Conservation (phyloP, 306 rosid species). For the Sicyos baderoa region DNA sequence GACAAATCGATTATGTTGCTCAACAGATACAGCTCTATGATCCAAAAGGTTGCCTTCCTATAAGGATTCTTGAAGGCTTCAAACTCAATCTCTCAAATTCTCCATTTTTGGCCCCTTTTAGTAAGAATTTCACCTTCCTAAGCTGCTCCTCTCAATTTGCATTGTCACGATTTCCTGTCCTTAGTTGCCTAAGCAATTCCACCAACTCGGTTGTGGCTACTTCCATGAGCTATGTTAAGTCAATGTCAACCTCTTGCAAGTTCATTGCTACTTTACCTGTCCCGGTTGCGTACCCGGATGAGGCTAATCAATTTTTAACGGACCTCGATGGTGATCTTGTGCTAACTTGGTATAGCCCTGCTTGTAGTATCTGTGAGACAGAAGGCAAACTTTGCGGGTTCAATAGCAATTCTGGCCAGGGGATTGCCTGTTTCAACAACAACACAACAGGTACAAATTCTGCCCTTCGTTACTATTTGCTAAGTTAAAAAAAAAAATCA, state of each 20-base stretch:
- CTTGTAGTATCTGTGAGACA: conserved; percentile 46
- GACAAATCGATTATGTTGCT: conserved; percentile 34
- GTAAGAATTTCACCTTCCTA: conserved; percentile 41
- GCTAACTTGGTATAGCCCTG: conserved; percentile 46
- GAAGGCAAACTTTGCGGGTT: conserved; percentile 41
- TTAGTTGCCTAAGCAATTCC: conserved; percentile 53
- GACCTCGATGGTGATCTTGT: conserved; percentile 34
- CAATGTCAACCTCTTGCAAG: conserved; percentile 36
- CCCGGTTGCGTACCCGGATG: conserved; percentile 31
- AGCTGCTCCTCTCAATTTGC: conserved; percentile 41
- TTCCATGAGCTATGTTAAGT: conserved; percentile 25
- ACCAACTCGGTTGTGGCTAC: conserved; percentile 49
- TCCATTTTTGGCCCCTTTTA: conserved; percentile 34
- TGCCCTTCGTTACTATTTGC: not conserved
- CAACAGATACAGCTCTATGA: conserved; percentile 53
- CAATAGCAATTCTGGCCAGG: conserved; percentile 30
- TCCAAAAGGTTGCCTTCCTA: conserved; percentile 46
- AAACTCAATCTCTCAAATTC: conserved; percentile 43
- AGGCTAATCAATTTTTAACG: conserved; percentile 20
- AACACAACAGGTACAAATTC: conserved; percentile 34
- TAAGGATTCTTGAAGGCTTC: conserved; percentile 27
- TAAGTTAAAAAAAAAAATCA: too few species aligned
- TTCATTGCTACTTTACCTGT: conserved; percentile 27
- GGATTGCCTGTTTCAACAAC: conserved; percentile 32
- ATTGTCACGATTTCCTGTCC: conserved; percentile 31